Conservation (phyloP, 2,329 filamentous ascomycete species). For the Penicillium sp. region DNA sequence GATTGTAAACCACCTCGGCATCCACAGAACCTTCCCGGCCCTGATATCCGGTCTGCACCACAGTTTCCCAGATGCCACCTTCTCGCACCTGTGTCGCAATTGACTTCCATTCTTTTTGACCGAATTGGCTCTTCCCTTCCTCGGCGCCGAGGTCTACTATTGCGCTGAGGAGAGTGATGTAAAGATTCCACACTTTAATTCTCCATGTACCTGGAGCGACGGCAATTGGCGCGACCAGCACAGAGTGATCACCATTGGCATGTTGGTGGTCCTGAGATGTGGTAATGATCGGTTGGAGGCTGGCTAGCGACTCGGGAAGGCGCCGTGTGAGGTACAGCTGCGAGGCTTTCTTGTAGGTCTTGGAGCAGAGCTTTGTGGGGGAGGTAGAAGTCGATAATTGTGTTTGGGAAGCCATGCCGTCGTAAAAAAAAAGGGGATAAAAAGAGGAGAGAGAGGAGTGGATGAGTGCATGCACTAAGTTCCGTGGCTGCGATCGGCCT, state of each 20-base stretch:
- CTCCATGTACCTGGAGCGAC: constrained; percentile 73
- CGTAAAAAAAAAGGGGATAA: constrained; percentile 12
- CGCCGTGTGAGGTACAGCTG: constrained; percentile 92
- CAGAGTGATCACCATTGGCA: constrained; percentile 45
- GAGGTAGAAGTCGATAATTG: constrained; percentile 60
- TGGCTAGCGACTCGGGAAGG: constrained; percentile 80
- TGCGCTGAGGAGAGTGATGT: constrained; percentile 86
- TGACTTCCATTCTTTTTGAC: constrained; percentile 74
- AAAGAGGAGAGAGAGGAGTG: constrained; percentile 6
- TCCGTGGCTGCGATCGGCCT: constrained; percentile 21
- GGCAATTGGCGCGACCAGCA: constrained; percentile 63
- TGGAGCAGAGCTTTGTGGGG: constrained; percentile 62
- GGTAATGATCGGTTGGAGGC: constrained; percentile 74
- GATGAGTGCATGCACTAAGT: no score
- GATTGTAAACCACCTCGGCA: constrained; percentile 71
- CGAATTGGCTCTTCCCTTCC: constrained; percentile 84
- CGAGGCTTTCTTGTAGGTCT: constrained; percentile 88
- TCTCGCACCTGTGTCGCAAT: constrained; percentile 80
- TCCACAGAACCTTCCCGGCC: constrained; percentile 87
- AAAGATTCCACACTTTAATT: constrained; percentile 96
- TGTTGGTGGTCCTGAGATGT: constrained; percentile 36
- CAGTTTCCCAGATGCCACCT: constrained; percentile 90
- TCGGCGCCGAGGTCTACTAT: constrained; percentile 83
- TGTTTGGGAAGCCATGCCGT: constrained; percentile 42
- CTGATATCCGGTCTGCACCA: constrained; percentile 79